Evolutionary conservation across 2,329 filamentous ascomycete genomes (phyloP).

Genomic region (Penicillium verrucosum): DNA sequence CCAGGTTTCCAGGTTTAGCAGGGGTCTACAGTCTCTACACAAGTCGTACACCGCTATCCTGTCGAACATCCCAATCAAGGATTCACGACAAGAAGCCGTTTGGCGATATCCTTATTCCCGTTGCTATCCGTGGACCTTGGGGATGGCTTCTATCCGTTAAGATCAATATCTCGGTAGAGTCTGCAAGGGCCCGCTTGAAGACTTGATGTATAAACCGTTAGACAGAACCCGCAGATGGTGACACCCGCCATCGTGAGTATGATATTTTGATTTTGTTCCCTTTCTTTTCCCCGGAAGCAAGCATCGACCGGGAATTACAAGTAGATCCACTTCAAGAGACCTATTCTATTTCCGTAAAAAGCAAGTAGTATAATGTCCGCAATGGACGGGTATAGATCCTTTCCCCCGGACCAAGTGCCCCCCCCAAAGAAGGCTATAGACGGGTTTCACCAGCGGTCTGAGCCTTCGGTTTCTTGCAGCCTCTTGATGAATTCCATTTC

Average conservation of each 20-base stretch:
- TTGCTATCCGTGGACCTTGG: conserved; percentile 4
- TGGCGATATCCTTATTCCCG: conserved; percentile 7
- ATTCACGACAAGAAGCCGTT: conserved; percentile 8
- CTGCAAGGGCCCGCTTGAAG: conserved; percentile 27
- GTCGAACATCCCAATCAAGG: conserved; percentile 16
- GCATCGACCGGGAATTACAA: not conserved
- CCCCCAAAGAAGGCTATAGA: conserved; percentile 11
- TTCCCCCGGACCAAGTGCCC: conserved; percentile 11
- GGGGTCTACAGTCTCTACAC: conserved; percentile 1
- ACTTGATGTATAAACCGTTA: conserved; percentile 24
- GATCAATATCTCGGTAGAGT: conserved; percentile 13
- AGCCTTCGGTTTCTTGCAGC: conserved; percentile 24
- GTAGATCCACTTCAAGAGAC: not conserved
- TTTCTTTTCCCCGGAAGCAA: conserved; percentile 2
- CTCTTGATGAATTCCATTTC: conserved; percentile 10
- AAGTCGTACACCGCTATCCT: conserved; percentile 28
- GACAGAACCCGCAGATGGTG: conserved; percentile 6
- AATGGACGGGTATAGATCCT: conserved; percentile 9
- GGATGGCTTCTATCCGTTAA: conserved; percentile 9
- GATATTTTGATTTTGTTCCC: not conserved
- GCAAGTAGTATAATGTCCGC: not conserved
- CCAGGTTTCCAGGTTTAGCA: not conserved
- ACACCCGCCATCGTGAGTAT: conserved; percentile 11
- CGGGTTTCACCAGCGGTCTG: conserved; percentile 23
- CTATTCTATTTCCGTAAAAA: not conserved